Percentiles rank a stretch among this genome's conserved stretches.
Conservation (phyloP, 1,284 basidiomycete genomes). For the Marasmius tenuissimus region DNA sequence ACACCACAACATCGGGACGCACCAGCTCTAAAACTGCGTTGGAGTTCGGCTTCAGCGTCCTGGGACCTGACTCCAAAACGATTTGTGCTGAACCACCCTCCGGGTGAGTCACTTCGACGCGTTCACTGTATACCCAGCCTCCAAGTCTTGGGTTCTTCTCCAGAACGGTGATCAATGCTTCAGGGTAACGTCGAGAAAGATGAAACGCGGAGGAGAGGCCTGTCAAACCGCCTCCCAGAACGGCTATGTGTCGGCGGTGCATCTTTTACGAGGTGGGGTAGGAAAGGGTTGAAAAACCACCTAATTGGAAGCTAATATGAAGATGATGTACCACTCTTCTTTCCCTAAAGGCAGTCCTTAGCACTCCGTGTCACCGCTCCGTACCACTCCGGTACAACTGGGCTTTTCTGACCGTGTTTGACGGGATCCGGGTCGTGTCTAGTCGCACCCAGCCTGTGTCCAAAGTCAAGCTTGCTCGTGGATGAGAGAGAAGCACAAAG, state of each 20-base stretch:
- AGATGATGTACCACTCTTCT: too few species aligned
- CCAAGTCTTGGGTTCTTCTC: constrained; percentile 70
- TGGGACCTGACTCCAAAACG: constrained; percentile 79
- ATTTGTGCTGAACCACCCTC: constrained; percentile 40
- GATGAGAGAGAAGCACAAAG: too few species aligned
- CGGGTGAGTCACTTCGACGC: constrained; percentile 43
- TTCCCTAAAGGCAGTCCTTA: too few species aligned
- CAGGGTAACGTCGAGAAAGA: constrained; percentile 66
- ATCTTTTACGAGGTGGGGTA: not conserved
- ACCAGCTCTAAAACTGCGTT: constrained; percentile 79
- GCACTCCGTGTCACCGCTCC: too few species aligned
- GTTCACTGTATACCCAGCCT: constrained; percentile 80
- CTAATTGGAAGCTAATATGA: not conserved
- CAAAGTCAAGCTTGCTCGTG: too few species aligned
- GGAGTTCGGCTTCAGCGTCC: constrained; percentile 78
- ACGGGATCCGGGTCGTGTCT: too few species aligned
- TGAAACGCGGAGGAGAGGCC: constrained; percentile 83
- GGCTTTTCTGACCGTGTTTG: too few species aligned
- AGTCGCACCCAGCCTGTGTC: too few species aligned
- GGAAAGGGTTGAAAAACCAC: not conserved
- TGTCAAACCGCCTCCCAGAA: constrained; percentile 82
- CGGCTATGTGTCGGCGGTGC: constrained; percentile 43
- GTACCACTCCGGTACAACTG: too few species aligned
- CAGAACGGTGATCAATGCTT: constrained; percentile 61
- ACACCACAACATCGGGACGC: constrained; percentile 30